phyloP scores from a whole-genome alignment of 108 stramenopile species.

The Stephanodiscus triporus region DNA sequence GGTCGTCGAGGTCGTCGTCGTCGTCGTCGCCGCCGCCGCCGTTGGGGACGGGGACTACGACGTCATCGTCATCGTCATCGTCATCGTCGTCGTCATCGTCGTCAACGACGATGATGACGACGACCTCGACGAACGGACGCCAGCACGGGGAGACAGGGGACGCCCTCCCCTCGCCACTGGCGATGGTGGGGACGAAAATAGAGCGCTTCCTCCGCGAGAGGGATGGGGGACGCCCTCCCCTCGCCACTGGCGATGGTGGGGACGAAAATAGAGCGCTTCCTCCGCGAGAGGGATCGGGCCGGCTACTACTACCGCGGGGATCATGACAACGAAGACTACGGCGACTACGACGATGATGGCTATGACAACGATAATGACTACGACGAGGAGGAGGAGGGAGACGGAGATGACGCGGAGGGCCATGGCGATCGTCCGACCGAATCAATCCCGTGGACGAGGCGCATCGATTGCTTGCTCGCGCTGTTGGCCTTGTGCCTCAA shows the following conservation, averaged over 20 bases:
- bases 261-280: background rate
- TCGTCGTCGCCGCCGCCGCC: too few relatives aligned
- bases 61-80: background rate
- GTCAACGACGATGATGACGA: background rate
- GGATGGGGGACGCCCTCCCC: background rate
- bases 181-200: background rate
- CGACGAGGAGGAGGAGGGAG: too few relatives aligned
- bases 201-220: too few relatives aligned
- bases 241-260: background rate
- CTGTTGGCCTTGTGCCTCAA: background rate
- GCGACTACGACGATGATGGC: too few relatives aligned
- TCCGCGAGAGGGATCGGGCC: background rate
- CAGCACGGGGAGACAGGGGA: background rate
- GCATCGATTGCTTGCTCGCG: background rate
- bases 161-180: background rate
- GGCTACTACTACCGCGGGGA: background rate
- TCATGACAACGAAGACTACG: background rate
- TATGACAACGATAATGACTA: too few relatives aligned
- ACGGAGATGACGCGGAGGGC: background rate
- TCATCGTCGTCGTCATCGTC: background rate
- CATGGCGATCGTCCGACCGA: background rate
- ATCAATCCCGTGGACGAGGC: conserved; percentile 2
- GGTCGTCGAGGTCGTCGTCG: background rate
- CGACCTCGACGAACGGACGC: background rate
- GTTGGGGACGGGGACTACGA: too few relatives aligned